Base-by-base conservation (phyloP, 2,329 filamentous ascomycete species). In the Fusarium zealandicum region DNA sequence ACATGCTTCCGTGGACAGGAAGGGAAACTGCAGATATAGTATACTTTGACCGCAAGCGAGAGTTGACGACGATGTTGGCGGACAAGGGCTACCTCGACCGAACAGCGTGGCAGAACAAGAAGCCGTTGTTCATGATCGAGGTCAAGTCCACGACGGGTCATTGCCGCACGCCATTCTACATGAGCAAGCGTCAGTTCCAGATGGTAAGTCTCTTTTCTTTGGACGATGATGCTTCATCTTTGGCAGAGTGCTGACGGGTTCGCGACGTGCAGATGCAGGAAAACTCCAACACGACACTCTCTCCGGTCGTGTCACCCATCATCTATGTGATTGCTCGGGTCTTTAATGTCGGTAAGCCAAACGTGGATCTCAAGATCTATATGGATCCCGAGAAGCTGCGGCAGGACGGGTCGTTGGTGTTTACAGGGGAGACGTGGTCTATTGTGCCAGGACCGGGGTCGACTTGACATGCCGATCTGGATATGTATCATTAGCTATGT, bases 1-100 rank as follows among this genome's bases (percentile, higher is more conserved):
- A 74, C 25, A 70, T 82, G 64, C 13, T 36, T 0, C 46, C 68
- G 5, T 82, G 78, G 78, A 44, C 4, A 1, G 73, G 76, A 0
- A 18, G 32, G 0, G 79, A 83, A 58, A 82, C 76, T 0, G 70
- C 80, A 0, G 80, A 83, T 41, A 72, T 83, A 13, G 70, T 73
- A 0, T 82, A 82, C 49, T 44, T 52, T 1, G 80, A 82, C 57
- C 14, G 16, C 1, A 22, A 61, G 4, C 63, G 74, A 17, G 43
- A 27, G 0, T 53, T 79, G 50, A 77, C 79, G 1, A 39, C 48
- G 1, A 30, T 72, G 5, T 52, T 80, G 3, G 64, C 75, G 3
- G 59, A 69, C 6, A 65, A 65, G n/a, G 70, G 72, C 2, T 72
- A 78, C 44, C 61, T 76, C 0, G 51, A 59, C 6, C 22, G 36